Conservation (phyloP, 106 monocot species). For the Allium fistulosum region DNA sequence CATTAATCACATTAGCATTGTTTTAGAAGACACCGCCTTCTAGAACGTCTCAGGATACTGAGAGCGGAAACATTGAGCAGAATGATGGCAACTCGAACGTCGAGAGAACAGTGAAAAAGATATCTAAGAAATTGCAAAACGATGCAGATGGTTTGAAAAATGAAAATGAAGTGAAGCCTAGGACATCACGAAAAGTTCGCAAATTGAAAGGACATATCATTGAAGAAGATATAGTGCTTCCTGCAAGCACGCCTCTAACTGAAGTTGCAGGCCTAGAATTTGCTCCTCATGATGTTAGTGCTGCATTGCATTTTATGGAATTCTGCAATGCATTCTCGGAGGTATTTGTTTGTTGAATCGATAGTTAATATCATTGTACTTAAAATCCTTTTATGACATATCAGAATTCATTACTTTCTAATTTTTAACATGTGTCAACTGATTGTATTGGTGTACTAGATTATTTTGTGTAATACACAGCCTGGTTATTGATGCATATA, state of each 20-base stretch:
- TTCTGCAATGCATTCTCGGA: constrained; percentile 57
- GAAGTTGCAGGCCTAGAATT: constrained; percentile 32
- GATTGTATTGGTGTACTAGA: too few relatives aligned
- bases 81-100: not conserved
- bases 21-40: too few relatives aligned
- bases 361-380: too few relatives aligned
- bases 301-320: constrained; percentile 57
- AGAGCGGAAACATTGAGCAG: not conserved
- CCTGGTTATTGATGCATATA: too few relatives aligned
- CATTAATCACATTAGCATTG: too few relatives aligned
- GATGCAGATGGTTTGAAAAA: not conserved
- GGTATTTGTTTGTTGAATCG: constrained; percentile 21
- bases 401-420: too few relatives aligned
- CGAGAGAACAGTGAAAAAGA: not conserved
- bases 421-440: too few relatives aligned
- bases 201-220: not conserved
- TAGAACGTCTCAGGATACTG: too few relatives aligned
- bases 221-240: constrained; percentile 16
- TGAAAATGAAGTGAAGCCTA: not conserved
- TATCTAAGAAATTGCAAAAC: not conserved
- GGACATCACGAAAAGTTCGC: not conserved
- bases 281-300: constrained; percentile 32
- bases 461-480: too few relatives aligned
- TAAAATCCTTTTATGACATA: too few relatives aligned
- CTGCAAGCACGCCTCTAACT: constrained; percentile 25